phyloP scores from a whole-genome alignment of 495 filamentous ascomycete genomes.

The Parathielavia hyrcaniae region DNA sequence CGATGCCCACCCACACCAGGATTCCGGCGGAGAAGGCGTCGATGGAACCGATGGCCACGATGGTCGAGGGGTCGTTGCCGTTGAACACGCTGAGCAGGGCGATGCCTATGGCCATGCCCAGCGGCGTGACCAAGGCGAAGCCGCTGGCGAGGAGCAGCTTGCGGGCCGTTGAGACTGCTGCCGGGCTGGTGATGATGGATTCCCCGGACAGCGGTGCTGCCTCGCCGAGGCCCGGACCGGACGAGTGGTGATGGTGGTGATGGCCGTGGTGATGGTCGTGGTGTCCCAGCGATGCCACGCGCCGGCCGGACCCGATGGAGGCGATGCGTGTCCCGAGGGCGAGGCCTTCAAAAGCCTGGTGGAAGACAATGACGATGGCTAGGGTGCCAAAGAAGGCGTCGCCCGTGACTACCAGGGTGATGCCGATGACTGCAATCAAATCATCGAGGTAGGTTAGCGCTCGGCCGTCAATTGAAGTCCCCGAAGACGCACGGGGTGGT shows the following conservation, averaged over 20 bases:
- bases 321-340: constrained; percentile 69
- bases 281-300: too few species aligned
- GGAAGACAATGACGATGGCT: constrained; percentile 54
- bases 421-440: too few species aligned
- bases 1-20: constrained; percentile 51
- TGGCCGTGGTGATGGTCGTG: too few species aligned
- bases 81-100: constrained; percentile 50
- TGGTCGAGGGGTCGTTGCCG: constrained; percentile 47
- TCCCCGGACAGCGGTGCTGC: too few species aligned
- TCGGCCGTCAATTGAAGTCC: neutral
- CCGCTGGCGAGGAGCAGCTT: constrained; percentile 44
- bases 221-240: too few species aligned
- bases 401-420: constrained; percentile 53
- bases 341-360: constrained; percentile 73
- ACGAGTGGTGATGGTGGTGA: constrained; percentile 14
- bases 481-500: constrained; percentile 12
- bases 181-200: too few species aligned
- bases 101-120: constrained; percentile 56
- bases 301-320: neutral
- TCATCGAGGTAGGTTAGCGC: too few species aligned
- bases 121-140: constrained; percentile 51
- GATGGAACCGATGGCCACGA: constrained; percentile 52
- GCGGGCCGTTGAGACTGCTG: constrained; percentile 28
- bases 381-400: constrained; percentile 52
- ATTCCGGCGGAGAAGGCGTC: constrained; percentile 53